Base-by-base conservation (phyloP, 2,329 filamentous ascomycete genomes). In the Incumbomyces lentus region DNA sequence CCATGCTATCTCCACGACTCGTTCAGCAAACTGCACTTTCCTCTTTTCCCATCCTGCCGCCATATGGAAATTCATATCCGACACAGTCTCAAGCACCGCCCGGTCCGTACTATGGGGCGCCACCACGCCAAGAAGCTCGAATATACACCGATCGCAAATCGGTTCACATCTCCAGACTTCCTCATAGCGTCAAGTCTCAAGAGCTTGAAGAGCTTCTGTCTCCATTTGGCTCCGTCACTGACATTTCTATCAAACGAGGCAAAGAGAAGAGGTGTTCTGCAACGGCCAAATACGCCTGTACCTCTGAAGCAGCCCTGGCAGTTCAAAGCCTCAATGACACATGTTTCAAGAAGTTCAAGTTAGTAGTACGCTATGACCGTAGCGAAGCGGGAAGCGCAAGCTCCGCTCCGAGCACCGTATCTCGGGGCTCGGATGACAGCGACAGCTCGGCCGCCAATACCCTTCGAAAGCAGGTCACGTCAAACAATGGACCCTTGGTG, bases 231-330 rank as follows among this genome's bases (percentile, higher is more conserved):
- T 34, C 30, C 14, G 40, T 53, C 14, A 32, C 48, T 31, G 51
- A 55, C 19, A 48, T 55, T 14, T 51, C 51, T n/a, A 52, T 55
- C 29, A 49, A 50, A 16, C 53, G 4, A 46, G 49, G 22, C 50
- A 55, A 43, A 42, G 46, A 39, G 51, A 55, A 46, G 51, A 36
- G 42, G 33, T 45, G 53, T 18, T 50, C 53, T 12, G 53, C 51
- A 13, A 49, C 47, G 12, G 53, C 51, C 17, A 36, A 46, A 16
- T 55, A 49, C 43, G 33, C 36, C 38, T 50, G 29, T 22, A 19
- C 48, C 6, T 18, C 47, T 8, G 49, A 55, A 45, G 51, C 53
- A 32, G 17, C 48, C 6, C 33, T n/a, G 10, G 53, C 53, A 3
- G 47, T 51, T 3, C 51, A 42, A 11, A 41, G 35, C 17, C 49